phyloP scores from a whole-genome alignment of 805 yeast species.

The Wickerhamiella vanderwaltii region DNA sequence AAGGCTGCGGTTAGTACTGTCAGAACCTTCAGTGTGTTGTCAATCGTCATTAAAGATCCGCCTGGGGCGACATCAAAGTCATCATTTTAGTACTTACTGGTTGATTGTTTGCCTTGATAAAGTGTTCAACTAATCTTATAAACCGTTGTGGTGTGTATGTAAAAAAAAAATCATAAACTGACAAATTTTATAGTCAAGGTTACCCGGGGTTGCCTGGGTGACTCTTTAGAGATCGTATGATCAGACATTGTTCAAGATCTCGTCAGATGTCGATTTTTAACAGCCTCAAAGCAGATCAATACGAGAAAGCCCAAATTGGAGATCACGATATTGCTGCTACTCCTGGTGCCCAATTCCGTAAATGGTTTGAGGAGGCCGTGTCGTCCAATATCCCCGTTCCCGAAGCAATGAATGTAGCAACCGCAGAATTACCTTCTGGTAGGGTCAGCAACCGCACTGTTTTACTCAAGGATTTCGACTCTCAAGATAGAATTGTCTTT shows the following conservation, averaged over 20 bases:
- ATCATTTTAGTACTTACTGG: constrained; percentile 9
- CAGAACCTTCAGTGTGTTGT: constrained; percentile 26
- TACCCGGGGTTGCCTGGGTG: background rate
- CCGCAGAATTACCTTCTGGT: constrained; percentile 84
- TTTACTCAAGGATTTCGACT: constrained; percentile 79
- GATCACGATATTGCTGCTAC: constrained; percentile 51
- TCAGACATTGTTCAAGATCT: background rate
- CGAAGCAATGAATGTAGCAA: constrained; percentile 76
- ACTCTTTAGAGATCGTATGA: background rate
- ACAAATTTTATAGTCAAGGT: background rate
- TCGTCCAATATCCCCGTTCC: constrained; percentile 49
- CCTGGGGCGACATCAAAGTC: constrained; percentile 23
- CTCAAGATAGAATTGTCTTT: constrained; percentile 60
- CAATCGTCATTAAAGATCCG: constrained; percentile 24
- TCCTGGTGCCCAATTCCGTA: constrained; percentile 48
- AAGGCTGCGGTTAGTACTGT: constrained; percentile 10
- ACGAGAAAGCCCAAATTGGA: constrained; percentile 38
- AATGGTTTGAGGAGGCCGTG: constrained; percentile 75
- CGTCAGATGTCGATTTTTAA: background rate
- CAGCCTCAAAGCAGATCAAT: constrained; percentile 19
- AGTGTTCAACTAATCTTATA: too few relatives aligned
- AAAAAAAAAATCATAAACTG: background rate
- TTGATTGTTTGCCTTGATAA: background rate
- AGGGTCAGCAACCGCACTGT: constrained; percentile 76
- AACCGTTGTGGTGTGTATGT: too few relatives aligned